These are phyloP conservation scores for Blumeriella jaapii DNA, from an alignment of 2,329 filamentous ascomycete genomes.

Conservation along the genomic window DNA sequence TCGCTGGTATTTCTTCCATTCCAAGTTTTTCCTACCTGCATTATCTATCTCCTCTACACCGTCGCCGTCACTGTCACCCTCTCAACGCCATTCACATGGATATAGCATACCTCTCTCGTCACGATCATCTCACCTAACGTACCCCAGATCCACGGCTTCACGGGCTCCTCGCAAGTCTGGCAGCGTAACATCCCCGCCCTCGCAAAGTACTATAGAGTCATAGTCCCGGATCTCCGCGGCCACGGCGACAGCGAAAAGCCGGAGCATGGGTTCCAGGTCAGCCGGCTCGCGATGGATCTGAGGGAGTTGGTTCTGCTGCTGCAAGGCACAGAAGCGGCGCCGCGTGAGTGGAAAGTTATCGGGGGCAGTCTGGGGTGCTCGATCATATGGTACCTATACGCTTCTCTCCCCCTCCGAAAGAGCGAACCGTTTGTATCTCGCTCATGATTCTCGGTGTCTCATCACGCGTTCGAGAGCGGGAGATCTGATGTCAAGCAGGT, in stretches of 20 bases:
- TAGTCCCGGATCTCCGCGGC: constrained; percentile 24
- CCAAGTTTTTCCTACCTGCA: no score
- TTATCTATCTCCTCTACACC: no score
- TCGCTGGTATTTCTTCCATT: no score
- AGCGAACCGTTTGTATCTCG: background rate
- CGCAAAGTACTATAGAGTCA: constrained; percentile 17
- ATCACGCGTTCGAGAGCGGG: background rate
- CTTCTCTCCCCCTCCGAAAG: background rate
- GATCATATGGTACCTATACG: constrained; percentile 22
- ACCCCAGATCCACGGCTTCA: constrained; percentile 27
- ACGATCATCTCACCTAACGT: background rate
- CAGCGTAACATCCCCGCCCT: constrained; percentile 23
- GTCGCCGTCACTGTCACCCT: no score
- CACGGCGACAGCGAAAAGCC: constrained; percentile 23
- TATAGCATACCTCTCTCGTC: background rate
- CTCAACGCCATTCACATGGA: background rate
- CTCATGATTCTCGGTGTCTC: background rate
- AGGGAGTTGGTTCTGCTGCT: constrained; percentile 18
- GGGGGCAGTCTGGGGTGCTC: constrained; percentile 25
- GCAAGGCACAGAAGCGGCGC: background rate
- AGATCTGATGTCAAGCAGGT: constrained; percentile 11
- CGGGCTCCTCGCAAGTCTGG: constrained; percentile 25
- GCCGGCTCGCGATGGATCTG: constrained; percentile 24
- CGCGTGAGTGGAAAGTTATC: constrained; percentile 16
- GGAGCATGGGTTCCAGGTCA: constrained; percentile 25